Base-by-base conservation (phyloP, 1,284 basidiomycete genomes). In the Mycena citricolor region DNA sequence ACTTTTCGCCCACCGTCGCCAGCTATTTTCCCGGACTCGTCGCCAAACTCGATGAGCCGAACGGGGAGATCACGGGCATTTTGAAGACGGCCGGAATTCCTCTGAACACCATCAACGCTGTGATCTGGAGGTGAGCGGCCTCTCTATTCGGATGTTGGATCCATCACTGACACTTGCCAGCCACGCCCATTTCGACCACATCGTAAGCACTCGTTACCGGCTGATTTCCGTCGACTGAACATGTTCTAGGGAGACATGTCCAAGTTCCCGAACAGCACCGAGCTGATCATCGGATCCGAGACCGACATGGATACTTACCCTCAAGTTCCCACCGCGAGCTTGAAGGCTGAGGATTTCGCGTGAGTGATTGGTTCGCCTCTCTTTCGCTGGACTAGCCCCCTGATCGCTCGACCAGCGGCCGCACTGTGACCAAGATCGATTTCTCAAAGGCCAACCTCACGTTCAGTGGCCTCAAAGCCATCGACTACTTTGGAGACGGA, bases 131-230 rank as follows among this genome's bases (percentile, higher is more conserved):
- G 58, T 60, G 29, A 24, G 45, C 31, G 21, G 4, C 12, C 8
- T 24, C n/a, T n/a, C 25, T 44, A 17, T 23, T 40, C 31, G 22
- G 7, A 33, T 17, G 16, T 33, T n/a, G n/a, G n/a, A n/a, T n/a
- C n/a, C n/a, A n/a, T 7, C 17, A 12, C 26, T 38, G 14, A 32
- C 25, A 13, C 13, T 26, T 33, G 17, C 17, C 21, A 59, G 57
- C 20, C 57, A 59, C 24, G 47, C 47, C 23, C 57, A 59, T 32
- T 51, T 56, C 22, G 57, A 59, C 29, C 57, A 59, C 32, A 54
- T 47, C 17, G 45, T 33, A 29, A 24, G 10, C 39, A 10, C n/a
- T 29, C 8, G 32, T 17, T 17, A 10, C 16, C 10, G 32, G 10
- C 2, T 32, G n/a, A 12, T 23, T 13, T 21, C 6, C 22, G 7